phyloP scores from a whole-genome alignment of 2,329 filamentous ascomycete genomes.

The Rosellinia necatrix region DNA sequence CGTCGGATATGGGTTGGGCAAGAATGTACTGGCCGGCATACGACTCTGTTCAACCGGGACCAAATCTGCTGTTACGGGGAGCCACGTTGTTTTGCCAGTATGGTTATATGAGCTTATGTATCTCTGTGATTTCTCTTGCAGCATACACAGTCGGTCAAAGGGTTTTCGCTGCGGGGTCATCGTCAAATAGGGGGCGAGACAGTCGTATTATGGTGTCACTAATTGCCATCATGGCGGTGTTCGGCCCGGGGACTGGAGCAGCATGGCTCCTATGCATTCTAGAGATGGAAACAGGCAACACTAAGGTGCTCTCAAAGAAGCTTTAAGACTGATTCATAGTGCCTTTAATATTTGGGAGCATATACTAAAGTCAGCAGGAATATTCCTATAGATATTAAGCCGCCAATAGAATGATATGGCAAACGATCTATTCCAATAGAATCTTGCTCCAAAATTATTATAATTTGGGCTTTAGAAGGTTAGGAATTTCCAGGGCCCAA shows the following conservation, averaged over 20 bases:
- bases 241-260: neutral
- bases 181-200: neutral
- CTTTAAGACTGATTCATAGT: too few relatives aligned
- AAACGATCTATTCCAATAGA: too few relatives aligned
- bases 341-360: too few relatives aligned
- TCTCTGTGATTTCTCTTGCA: neutral
- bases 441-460: too few relatives aligned
- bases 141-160: neutral
- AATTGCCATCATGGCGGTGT: neutral
- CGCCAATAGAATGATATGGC: too few relatives aligned
- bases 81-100: slow-evolving; percentile 9
- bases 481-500: too few relatives aligned
- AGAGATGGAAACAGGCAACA: neutral
- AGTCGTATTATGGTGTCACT: neutral
- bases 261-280: neutral
- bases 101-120: neutral
- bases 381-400: too few relatives aligned
- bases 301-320: too few relatives aligned
- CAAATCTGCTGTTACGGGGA: neutral
- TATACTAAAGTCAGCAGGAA: too few relatives aligned
- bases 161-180: neutral
- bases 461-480: too few relatives aligned
- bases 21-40: slow-evolving; percentile 9
- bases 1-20: neutral
- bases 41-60: neutral